Base-by-base conservation (phyloP, 1,284 basidiomycete species). In the Ceratobasidium papillatum region DNA sequence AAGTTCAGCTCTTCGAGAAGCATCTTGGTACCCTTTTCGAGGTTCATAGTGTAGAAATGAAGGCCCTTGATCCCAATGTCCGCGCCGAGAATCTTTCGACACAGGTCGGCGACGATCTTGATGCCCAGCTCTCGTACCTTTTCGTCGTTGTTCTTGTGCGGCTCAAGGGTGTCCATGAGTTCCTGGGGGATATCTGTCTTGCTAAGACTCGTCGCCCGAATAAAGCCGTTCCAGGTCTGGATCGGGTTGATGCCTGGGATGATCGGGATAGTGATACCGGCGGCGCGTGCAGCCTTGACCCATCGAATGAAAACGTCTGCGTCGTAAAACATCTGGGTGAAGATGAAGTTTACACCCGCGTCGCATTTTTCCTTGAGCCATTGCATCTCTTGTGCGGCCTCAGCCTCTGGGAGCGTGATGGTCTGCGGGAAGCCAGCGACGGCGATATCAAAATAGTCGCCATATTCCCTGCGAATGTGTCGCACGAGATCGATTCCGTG, bases 11-110 rank as follows among this genome's bases (percentile, higher is more conserved):
- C 93, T 82, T 96, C 91, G 43, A 99, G 86, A 36, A 99, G 86
- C 90, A 96, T 92, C 79, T 94, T 93, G 12, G 96, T 95, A 25
- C 93, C 97, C 83, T 93, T 98, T 83, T 99, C 98, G 65, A 99
- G 85, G 82, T 99, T 99, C 90, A 99, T 93, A 74, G 97, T 99
- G 84, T 99, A 99, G 81, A 99, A 94, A 82, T 99, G 97, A 77
- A 98, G 84, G 4, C 94, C 94, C 56, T 88, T 89, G 79, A 96
- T 93, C 11, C 91, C 96, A 45, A 95, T 87, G 74, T 90, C 87
- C 49, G 91, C 90, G n/a, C 85, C 84, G 75, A 97, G 84, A 78
- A 97, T 95, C 76, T 86, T 86, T 74, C 90, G 86, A 80, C 94
- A 96, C 91, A 96, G 93, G 19, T 95, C 94, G 25, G 92, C 92